Base-by-base conservation (phyloP, 148 eudicot genomes). In the Polygonum maritimum region DNA sequence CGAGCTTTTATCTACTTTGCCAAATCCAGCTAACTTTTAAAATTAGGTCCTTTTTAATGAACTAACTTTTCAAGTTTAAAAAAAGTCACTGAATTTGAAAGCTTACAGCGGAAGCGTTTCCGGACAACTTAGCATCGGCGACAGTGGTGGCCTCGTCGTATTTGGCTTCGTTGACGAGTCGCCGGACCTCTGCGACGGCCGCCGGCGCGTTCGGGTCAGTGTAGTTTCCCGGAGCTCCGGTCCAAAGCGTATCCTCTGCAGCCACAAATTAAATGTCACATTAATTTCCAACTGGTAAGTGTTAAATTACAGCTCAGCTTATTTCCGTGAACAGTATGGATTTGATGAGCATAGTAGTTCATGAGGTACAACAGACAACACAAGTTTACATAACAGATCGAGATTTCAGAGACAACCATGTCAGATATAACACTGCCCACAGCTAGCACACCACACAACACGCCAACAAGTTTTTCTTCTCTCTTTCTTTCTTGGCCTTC, bases 231-330 rank as follows among this genome's bases (percentile, higher is more conserved):
- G 93, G 98, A 71, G 54, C 77, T 71, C 95, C 95, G 2, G 95
- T 92, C 98, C 98, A 92, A 69, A 92, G 91, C 7, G 95, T 92
- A 79, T 92, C 95, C 86, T 92, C 98, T 92, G 79, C 73, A 54
- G 52, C 69, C 78, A 8, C 7, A 44, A 72, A 7, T 26, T 26
- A 3, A 31, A 48, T 48, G 13, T 48, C 49, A 14, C 15, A n/a
- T n/a, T n/a, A n/a, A 48, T 10, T 48, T 48, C 15, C 7, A 48
- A 11, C 13, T 26, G 31, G 0, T 26, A 26, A 26, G 31, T 26
- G 31, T 26, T 26, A 26, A 26, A 26, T 48, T 12, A 45, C 48
- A 45, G 48, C 48, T 45, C 41, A 39, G 6, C 4, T 11, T 9
- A 12, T 48, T 74, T 44, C 54, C 45, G 12, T 2, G 3, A 14